Percentiles rank a stretch among this genome's conserved stretches.
Conservation (phyloP, 2,329 filamentous ascomycete genomes). For the Macrophomina tecta region DNA sequence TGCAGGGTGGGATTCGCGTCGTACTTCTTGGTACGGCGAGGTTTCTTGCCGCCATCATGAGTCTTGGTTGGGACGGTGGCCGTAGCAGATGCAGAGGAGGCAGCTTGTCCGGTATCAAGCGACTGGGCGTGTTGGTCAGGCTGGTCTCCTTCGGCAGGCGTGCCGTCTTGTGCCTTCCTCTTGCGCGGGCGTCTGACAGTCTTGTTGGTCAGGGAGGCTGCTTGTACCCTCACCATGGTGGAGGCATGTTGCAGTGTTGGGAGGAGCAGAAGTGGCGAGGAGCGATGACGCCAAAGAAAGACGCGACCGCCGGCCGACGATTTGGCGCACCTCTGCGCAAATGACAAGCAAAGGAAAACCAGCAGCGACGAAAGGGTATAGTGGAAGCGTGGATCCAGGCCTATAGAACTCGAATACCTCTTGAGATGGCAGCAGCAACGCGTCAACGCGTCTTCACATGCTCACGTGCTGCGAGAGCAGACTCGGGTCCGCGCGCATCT, state of each 20-base stretch:
- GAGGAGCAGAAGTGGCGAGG: not conserved
- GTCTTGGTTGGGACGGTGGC: slow-evolving; percentile 61
- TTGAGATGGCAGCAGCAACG: not conserved
- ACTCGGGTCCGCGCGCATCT: not conserved
- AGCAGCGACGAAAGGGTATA: no score
- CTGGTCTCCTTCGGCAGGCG: slow-evolving; percentile 27
- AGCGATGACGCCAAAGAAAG: slow-evolving; percentile 20
- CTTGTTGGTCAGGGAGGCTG: slow-evolving; percentile 52
- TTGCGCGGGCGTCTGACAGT: slow-evolving; percentile 54
- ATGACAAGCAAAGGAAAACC: not conserved
- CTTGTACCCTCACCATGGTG: slow-evolving; percentile 49
- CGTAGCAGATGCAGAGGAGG: slow-evolving; percentile 23
- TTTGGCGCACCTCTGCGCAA: slow-evolving; percentile 1
- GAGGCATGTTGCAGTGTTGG: slow-evolving; percentile 9
- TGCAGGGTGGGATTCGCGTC: slow-evolving; percentile 47
- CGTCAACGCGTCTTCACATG: slow-evolving; percentile 14
- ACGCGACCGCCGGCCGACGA: slow-evolving; percentile 17
- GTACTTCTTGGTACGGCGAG: slow-evolving; percentile 51
- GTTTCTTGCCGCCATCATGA: slow-evolving; percentile 62
- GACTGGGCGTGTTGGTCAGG: slow-evolving; percentile 29
- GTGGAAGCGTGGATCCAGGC: no score
- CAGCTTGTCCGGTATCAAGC: slow-evolving; percentile 21
- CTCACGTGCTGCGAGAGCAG: slow-evolving; percentile 8
- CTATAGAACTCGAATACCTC: not conserved
- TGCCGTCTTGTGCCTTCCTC: slow-evolving; percentile 37